Conservation (phyloP, 495 filamentous ascomycete species). For the Hypoxylon lenormandii region DNA sequence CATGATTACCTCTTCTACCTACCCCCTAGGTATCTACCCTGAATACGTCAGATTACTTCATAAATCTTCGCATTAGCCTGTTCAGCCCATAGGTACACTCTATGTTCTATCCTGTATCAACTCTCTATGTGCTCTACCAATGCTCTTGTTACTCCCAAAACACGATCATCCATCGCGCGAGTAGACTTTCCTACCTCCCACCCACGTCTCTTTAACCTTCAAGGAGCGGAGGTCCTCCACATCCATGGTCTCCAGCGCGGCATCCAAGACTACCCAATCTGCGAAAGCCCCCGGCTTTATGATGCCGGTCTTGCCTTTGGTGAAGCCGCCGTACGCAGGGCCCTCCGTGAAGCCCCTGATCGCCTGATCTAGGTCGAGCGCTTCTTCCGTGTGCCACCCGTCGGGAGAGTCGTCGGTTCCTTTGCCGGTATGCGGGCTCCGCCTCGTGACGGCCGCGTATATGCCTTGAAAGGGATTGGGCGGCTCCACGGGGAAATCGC, state of each 20-base stretch:
- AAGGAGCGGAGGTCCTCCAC: slow-evolving; percentile 62
- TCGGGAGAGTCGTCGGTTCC: slow-evolving; percentile 58
- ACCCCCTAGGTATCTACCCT: too few species aligned
- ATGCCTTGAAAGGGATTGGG: slow-evolving; percentile 70
- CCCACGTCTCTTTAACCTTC: slow-evolving; percentile 72
- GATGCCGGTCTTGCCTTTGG: slow-evolving; percentile 64
- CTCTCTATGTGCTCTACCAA: background rate
- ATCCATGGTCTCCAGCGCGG: slow-evolving; percentile 53
- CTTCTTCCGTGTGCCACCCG: slow-evolving; percentile 68
- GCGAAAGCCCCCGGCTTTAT: slow-evolving; percentile 67
- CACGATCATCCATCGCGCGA: slow-evolving; percentile 35
- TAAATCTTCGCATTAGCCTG: slow-evolving; percentile 10
- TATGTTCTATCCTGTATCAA: background rate
- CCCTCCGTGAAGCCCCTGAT: slow-evolving; percentile 67
- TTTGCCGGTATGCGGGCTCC: slow-evolving; percentile 62
- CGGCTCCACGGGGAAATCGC: slow-evolving; percentile 75
- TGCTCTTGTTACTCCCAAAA: background rate
- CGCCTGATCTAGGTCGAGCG: slow-evolving; percentile 65
- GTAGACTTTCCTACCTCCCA: slow-evolving; percentile 64
- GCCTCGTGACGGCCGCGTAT: slow-evolving; percentile 70
- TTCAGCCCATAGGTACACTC: too few species aligned
- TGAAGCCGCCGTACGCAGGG: slow-evolving; percentile 61
- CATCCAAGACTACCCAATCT: slow-evolving; percentile 72
- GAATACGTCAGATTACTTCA: background rate
- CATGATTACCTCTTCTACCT: too few species aligned